Evolutionary conservation across 1,139 yeast species (phyloP).

Genomic region (Schwanniomyces etchellsii): DNA sequence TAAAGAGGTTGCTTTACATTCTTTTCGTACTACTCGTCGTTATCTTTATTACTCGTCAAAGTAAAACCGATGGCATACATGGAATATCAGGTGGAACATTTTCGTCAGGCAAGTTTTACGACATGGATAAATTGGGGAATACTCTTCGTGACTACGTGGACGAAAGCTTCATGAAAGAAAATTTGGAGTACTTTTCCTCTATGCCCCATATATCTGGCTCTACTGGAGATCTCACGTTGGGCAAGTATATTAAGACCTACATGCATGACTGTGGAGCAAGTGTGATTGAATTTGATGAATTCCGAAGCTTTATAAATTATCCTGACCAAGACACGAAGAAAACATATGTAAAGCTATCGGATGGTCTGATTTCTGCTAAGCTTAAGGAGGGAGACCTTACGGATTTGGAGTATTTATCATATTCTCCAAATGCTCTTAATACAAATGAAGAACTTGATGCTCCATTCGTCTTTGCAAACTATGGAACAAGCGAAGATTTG

Average conservation of each 20-base stretch:
- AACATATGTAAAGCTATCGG: conserved; percentile 29
- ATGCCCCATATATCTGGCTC: conserved; percentile 90
- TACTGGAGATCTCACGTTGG: conserved; percentile 70
- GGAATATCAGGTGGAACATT: conserved; percentile 39
- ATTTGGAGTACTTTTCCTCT: conserved; percentile 69
- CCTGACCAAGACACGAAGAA: conserved; percentile 19
- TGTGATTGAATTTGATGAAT: conserved; percentile 43
- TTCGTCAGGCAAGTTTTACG: conserved; percentile 58
- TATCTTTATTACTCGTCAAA: conserved; percentile 53
- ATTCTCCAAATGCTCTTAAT: conserved; percentile 59
- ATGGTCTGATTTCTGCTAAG: conserved; percentile 32
- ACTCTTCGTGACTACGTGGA: conserved; percentile 50
- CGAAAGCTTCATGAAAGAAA: conserved; percentile 55
- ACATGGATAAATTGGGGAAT: conserved; percentile 44
- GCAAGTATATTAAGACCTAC: conserved; percentile 55
- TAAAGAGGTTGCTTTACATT: conserved; percentile 71
- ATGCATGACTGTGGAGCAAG: conserved; percentile 54
- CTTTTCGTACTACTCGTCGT: conserved; percentile 53
- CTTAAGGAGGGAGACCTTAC: conserved; percentile 29
- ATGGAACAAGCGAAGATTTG: conserved; percentile 60
- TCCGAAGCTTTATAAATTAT: conserved; percentile 57
- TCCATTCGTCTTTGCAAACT: conserved; percentile 49
- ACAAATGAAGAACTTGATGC: conserved; percentile 48
- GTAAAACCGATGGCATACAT: conserved; percentile 42
- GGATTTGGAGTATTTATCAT: conserved; percentile 41